Evolutionary conservation across 305 asterid species (phyloP), one percentile per base, ranked within the genome.

Genomic region (Salvia sclarea): DNA sequence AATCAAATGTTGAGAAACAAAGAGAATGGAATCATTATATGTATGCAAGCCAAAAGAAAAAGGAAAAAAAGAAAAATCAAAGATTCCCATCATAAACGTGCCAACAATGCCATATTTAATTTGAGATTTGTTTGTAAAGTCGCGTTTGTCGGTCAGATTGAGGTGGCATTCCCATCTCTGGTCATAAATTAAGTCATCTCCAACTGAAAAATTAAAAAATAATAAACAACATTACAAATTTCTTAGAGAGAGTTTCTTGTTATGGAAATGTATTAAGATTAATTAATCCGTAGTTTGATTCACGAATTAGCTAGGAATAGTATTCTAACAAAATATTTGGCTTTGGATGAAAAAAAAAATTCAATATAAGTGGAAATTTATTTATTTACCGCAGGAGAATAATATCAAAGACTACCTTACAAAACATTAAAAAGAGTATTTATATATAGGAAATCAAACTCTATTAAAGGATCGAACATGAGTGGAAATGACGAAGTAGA

Each of bases 51-150:
- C 52, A 2, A 10, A 35, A 11, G 40, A 37, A 11, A 13, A 10
- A 4, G 25, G 57, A 74, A 64, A 20, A 6, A 20, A 11, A 4
- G 17, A 61, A 74, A 69, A 72, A 71, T 67, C 71, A 74, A 72
- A 76, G 80, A 81, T 81, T 83, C 73, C 69, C 30, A 73, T 76
- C 78, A 76, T 55, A 77, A 79, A 70, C 60, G 48, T 58, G 69
- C 14, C 69, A 71, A 68, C 73, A 58, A 10, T 6, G 12, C 22
- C 47, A 61, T 68, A 10, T 67, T 58, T 59, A 47, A 77, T 70
- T 30, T 44, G 64, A 57, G 77, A 52, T 40, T 64, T 54, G 63
- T 66, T 20, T 2, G 25, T 45, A 79, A 79, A 75, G 76, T 80
- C 80, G 70, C 76, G 35, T 72, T 76, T 45, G 77, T 80, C 79